phyloP scores from a whole-genome alignment of 108 stramenopile genomes.

The Cylindrotheca closterium region DNA sequence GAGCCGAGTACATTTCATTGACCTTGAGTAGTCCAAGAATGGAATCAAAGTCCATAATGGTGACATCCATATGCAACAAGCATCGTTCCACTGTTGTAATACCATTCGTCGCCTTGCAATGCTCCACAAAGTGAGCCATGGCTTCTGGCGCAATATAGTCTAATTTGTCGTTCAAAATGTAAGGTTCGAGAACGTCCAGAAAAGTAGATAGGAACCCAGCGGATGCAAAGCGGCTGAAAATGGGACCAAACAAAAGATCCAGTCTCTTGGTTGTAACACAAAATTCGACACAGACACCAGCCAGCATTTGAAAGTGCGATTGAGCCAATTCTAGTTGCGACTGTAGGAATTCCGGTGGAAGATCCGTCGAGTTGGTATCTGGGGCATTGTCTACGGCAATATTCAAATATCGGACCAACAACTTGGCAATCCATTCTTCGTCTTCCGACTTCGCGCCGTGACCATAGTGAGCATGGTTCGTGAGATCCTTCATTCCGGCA shows the following conservation, averaged over 20 bases:
- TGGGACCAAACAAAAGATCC: slow-evolving; percentile 86
- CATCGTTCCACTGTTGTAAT: slow-evolving; percentile 85
- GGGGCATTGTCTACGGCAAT: slow-evolving; percentile 93
- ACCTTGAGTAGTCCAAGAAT: slow-evolving; percentile 66
- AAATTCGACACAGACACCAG: slow-evolving; percentile 89
- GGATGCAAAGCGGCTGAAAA: slow-evolving; percentile 77
- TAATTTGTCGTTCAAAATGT: slow-evolving; percentile 82
- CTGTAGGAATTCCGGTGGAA: slow-evolving; percentile 13
- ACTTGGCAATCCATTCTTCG: slow-evolving; percentile 83
- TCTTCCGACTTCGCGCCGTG: slow-evolving; percentile 49
- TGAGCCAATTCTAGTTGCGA: slow-evolving; percentile 65
- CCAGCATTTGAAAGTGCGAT: slow-evolving; percentile 92
- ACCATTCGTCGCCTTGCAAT: slow-evolving; percentile 74
- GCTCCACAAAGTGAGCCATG: slow-evolving; percentile 80
- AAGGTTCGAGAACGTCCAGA: slow-evolving; percentile 88
- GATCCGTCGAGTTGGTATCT: slow-evolving; percentile 22
- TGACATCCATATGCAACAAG: slow-evolving; percentile 87
- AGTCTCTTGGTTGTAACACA: slow-evolving; percentile 79
- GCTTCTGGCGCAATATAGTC: slow-evolving; percentile 86
- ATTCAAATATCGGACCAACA: slow-evolving; percentile 82
- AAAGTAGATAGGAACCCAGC: slow-evolving; percentile 67
- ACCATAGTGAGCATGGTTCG: slow-evolving; percentile 32
- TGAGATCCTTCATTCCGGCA: slow-evolving; percentile 38
- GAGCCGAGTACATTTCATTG: slow-evolving; percentile 80
- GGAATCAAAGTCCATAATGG: slow-evolving; percentile 85